Conservation (phyloP, 2,329 filamentous ascomycete genomes). For the Trichoderma harzianum region DNA sequence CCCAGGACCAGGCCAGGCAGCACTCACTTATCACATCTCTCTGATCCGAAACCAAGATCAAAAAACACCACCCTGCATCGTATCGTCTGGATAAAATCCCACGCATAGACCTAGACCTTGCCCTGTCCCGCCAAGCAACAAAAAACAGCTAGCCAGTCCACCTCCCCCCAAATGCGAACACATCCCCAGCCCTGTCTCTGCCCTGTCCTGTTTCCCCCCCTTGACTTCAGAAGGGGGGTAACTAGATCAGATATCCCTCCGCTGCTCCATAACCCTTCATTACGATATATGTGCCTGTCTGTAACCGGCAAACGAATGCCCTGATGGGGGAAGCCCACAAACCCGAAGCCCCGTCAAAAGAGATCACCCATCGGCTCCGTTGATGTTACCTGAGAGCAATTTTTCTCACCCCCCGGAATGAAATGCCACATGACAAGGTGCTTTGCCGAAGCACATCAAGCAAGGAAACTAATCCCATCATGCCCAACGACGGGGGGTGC, state of each 20-base stretch:
- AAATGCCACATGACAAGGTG: constrained; percentile 1
- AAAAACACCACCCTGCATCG: neutral
- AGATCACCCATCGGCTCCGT: neutral
- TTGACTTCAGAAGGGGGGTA: neutral
- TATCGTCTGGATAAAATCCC: neutral
- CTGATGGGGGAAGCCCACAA: neutral
- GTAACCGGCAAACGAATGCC: neutral
- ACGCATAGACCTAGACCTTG: neutral
- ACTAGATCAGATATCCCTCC: neutral
- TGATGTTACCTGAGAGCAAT: no score
- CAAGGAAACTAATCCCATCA: neutral
- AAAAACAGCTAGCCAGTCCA: neutral
- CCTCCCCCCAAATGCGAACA: neutral
- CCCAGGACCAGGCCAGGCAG: neutral
- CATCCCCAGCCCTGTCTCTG: neutral
- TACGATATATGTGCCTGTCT: neutral
- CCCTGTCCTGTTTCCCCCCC: neutral
- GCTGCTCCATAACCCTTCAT: neutral
- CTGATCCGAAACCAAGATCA: neutral
- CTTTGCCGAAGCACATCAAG: neutral
- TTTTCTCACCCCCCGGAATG: no score
- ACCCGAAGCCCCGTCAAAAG: neutral
- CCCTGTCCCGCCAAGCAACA: neutral
- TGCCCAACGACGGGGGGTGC: neutral
- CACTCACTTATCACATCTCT: neutral